Evolutionary conservation across 768 basidiomycete genomes (phyloP).

Genomic region (Kwoniella newhampshirensis): DNA sequence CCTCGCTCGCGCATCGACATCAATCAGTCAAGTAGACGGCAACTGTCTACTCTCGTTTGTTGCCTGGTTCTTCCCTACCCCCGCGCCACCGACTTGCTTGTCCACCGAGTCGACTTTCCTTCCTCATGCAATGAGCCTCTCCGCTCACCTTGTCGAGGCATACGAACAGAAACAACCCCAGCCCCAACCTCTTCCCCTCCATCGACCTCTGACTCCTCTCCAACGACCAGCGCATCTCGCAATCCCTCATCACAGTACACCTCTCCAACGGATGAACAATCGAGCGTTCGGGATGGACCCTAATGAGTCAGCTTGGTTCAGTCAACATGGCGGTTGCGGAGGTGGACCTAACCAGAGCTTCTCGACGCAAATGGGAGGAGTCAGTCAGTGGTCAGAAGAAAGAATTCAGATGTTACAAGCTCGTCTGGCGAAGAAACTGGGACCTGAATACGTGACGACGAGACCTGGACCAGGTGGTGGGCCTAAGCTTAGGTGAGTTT

Average conservation of each 20-base stretch:
- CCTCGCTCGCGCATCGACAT: too few species aligned
- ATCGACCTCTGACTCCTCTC: constrained; percentile 2
- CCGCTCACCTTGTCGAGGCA: constrained; percentile 39
- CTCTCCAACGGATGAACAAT: constrained; percentile 9
- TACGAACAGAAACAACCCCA: constrained; percentile 39
- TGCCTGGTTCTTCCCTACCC: constrained; percentile 1
- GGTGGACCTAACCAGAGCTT: constrained; percentile 5
- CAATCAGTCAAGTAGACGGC: too few species aligned
- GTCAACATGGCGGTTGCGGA: constrained; percentile 9
- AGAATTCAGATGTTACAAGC: constrained; percentile 73
- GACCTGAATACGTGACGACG: constrained; percentile 89
- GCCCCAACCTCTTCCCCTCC: constrained; percentile 7
- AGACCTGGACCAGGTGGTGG: constrained; percentile 80
- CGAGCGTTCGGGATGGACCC: constrained; percentile 13
- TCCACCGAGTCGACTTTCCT: background rate
- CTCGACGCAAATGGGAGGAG: constrained; percentile 45
- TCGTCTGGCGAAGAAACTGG: constrained; percentile 81
- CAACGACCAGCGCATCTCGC: constrained; percentile 21
- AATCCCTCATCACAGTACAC: constrained; percentile 15
- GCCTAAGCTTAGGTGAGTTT: constrained; percentile 70
- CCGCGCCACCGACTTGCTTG: constrained; percentile 2
- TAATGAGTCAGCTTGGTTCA: constrained; percentile 18
- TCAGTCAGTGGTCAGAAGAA: constrained; percentile 65
- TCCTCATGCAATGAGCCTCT: constrained; percentile 34
- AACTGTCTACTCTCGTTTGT: constrained; percentile 2